Evolutionary conservation across 805 yeast genomes (phyloP).

Genomic region (Diddensiella santjacobensis): DNA sequence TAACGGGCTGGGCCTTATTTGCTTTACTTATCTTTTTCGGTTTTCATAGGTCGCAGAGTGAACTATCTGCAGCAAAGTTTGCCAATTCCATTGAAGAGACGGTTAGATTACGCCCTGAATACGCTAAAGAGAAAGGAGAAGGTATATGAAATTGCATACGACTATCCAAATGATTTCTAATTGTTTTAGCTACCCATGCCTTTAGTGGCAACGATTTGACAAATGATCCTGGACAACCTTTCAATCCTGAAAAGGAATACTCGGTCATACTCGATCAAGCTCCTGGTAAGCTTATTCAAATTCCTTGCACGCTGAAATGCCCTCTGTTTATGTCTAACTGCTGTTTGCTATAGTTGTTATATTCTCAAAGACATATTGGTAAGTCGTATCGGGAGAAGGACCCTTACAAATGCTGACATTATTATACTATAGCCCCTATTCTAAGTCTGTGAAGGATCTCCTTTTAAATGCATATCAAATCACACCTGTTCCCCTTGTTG

Average conservation of each 20-base stretch:
- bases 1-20: slow-evolving; percentile 40
- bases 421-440: slow-evolving; percentile 55
- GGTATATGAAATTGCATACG: slow-evolving; percentile 40
- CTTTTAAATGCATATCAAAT: slow-evolving; percentile 61
- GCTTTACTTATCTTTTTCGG: slow-evolving; percentile 33
- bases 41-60: slow-evolving; percentile 32
- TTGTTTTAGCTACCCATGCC: slow-evolving; percentile 11
- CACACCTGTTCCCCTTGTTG: slow-evolving; percentile 65
- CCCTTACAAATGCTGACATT: background rate
- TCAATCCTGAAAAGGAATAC: slow-evolving; percentile 53
- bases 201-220: slow-evolving; percentile 23
- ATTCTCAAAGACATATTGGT: slow-evolving; percentile 49
- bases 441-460: slow-evolving; percentile 64
- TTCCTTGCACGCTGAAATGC: too few species aligned
- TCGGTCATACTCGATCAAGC: slow-evolving; percentile 53
- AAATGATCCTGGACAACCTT: slow-evolving; percentile 31
- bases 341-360: slow-evolving; percentile 38
- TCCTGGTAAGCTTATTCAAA: slow-evolving; percentile 46
- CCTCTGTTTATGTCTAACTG: too few species aligned
- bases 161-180: slow-evolving; percentile 30
- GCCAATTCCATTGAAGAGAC: slow-evolving; percentile 17
- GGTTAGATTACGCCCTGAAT: slow-evolving; percentile 13
- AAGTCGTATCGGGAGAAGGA: background rate
- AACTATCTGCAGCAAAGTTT: slow-evolving; percentile 11
- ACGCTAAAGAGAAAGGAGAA: slow-evolving; percentile 12